Evolutionary conservation across 192 early-diverging fungal species (phyloP), one percentile per base, ranked within the genome.

Genomic region (Thamnidium elegans): DNA sequence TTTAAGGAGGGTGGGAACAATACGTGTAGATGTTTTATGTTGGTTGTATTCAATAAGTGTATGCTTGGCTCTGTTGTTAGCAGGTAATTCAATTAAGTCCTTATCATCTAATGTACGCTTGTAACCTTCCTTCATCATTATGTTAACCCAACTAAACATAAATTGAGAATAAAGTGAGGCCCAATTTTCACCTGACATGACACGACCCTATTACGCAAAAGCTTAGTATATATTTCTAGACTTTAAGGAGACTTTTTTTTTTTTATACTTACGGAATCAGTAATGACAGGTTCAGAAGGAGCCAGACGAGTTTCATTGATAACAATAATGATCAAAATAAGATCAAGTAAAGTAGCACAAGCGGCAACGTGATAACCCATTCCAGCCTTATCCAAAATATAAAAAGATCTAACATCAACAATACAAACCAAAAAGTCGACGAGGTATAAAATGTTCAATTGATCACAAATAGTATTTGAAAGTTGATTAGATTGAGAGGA

Each of bases 121-220:
- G 17, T 74, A 73, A 3, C 87, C 87, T 52, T 75, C 59, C 23
- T 75, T 70, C 71, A 89, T 78, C 62, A 89, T 62, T 0, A 65
- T 59, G 53, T 78, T 80, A 9, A 86, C 59, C 84, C 82, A 89
- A 42, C 19, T 46, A 48, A 87, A 89, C 58, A 71, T 75, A 21
- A 58, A 75, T 52, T 64, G 21, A 10, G 65, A 67, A 30, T 70
- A 75, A 14, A 75, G 10, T 19, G 69, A 71, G 2, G 69, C 68
- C 65, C 68, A 70, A 15, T 58, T 50, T 48, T 75, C 74, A 3
- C 60, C 26, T 1, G 74, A 75, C 17, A 75, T 19, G 1, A 26
- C 19, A 51, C 74, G 69, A 20, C 74, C 68, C 66, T 68, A 55
- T 13, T 36, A 31, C n/a, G 31, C 3, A 36, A 56, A 15, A 8